Conservation (phyloP, 2,329 filamentous ascomycete genomes). For the Dothistroma pini region DNA sequence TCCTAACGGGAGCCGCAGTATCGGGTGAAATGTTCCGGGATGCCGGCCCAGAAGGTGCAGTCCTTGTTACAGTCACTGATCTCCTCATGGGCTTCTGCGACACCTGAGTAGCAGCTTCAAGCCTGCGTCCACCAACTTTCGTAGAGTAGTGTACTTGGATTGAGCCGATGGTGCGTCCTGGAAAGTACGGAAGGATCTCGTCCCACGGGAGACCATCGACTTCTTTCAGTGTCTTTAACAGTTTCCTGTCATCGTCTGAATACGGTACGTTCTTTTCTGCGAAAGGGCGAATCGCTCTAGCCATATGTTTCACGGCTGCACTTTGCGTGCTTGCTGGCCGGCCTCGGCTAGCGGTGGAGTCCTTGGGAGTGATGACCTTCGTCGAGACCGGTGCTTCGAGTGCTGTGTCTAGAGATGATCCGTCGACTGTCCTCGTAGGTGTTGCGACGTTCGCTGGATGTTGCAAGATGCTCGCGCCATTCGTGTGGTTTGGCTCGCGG, state of each 20-base stretch:
- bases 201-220: conserved; percentile 37
- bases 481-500: not conserved
- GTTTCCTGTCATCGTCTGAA: conserved; percentile 29
- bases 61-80: not conserved
- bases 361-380: not conserved
- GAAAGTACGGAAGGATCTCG: conserved; percentile 36
- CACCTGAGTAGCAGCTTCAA: not conserved
- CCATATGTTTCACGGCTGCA: not conserved
- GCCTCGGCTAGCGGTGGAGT: not conserved
- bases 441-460: not conserved
- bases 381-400: not conserved
- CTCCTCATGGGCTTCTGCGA: not conserved
- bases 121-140: conserved; percentile 6
- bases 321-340: not conserved
- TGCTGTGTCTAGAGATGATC: not conserved
- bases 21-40: not conserved
- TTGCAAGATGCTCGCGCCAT: not conserved
- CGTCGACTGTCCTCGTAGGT: not conserved
- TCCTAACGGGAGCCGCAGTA: conserved; percentile 3
- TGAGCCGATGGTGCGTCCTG: conserved; percentile 30
- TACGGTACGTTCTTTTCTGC: conserved; percentile 15
- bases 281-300: not conserved
- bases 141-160: conserved; percentile 29
- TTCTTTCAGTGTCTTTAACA: conserved; percentile 42
- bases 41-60: not conserved